These are phyloP conservation scores for Globisporangium acanthophoron DNA, from an alignment of 352 stramenopile genomes.

Conservation along the genomic window DNA sequence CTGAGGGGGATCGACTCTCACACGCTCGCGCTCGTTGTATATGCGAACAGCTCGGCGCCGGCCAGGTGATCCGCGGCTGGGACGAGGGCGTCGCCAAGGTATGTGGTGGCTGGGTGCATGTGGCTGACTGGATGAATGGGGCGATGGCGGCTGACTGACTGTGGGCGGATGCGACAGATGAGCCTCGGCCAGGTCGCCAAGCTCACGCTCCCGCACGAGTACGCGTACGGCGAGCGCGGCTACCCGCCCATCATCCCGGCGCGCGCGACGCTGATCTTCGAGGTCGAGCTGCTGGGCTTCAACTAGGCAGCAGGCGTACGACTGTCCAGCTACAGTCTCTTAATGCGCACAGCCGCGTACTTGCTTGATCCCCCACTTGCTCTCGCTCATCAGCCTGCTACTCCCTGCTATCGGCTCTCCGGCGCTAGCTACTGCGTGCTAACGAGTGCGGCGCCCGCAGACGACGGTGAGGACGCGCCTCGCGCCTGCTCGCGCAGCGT, in stretches of 20 bases:
- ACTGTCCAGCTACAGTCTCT: background rate
- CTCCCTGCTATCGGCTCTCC: background rate
- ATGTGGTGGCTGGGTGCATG: background rate
- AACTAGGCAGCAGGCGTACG: constrained; percentile 21
- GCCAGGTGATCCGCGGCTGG: constrained; percentile 78
- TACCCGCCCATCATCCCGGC: constrained; percentile 88
- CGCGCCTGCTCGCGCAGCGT: constrained; percentile 8
- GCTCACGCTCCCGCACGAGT: constrained; percentile 91
- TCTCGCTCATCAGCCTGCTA: no score
- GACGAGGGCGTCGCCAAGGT: constrained; percentile 61
- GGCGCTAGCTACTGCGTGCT: background rate
- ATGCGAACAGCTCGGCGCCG: constrained; percentile 42
- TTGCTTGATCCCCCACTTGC: no score
- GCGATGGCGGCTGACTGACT: no score
- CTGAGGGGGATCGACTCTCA: background rate
- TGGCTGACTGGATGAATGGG: no score
- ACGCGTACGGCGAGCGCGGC: constrained; percentile 90
- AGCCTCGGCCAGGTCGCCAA: constrained; percentile 91
- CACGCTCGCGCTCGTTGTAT: background rate
- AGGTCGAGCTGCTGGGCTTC: constrained; percentile 89
- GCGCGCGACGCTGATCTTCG: constrained; percentile 91
- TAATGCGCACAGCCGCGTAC: background rate
- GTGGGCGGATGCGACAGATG: constrained; percentile 36
- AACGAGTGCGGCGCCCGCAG: background rate
- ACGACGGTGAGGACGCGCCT: background rate